Evolutionary conservation across 2,329 filamentous ascomycete genomes (phyloP).

Genomic region (Colletotrichum australisinense): DNA sequence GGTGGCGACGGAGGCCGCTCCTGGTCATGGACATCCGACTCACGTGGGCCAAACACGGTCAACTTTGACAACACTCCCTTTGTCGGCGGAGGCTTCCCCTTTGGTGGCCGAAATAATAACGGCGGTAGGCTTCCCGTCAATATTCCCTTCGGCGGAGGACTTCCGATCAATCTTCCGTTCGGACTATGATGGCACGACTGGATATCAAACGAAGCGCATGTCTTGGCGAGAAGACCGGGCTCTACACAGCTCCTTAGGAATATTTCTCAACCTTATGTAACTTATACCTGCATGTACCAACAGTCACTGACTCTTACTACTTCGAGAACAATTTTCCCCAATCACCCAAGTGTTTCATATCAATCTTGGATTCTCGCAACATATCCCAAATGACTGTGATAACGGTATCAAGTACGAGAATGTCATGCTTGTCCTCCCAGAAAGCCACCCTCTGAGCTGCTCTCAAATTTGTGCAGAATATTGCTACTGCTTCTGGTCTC

Average conservation of each 20-base stretch:
- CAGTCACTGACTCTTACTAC: not conserved
- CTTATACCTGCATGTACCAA: not conserved
- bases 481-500: too few relatives aligned
- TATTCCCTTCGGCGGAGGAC: conserved; percentile 10
- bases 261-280: not conserved
- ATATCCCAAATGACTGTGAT: not conserved
- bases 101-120: conserved; percentile 11
- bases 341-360: not conserved
- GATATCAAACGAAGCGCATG: not conserved
- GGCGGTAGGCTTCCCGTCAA: conserved; percentile 24
- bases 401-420: not conserved
- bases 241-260: not conserved
- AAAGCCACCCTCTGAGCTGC: too few relatives aligned
- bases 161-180: conserved; percentile 25
- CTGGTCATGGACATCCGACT: conserved; percentile 13
- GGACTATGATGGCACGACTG: not conserved
- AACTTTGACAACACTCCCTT: conserved; percentile 25
- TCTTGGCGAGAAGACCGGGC: not conserved
- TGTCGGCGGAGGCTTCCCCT: conserved; percentile 1
- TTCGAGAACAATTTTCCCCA: not conserved
- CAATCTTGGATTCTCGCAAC: not conserved
- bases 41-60: conserved; percentile 1
- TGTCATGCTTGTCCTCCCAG: too few relatives aligned
- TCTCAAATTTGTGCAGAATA: too few relatives aligned
- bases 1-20: conserved; percentile 21